Evolutionary conservation across 495 filamentous ascomycete genomes (phyloP).

Genomic region (Xylaria cubensis): DNA sequence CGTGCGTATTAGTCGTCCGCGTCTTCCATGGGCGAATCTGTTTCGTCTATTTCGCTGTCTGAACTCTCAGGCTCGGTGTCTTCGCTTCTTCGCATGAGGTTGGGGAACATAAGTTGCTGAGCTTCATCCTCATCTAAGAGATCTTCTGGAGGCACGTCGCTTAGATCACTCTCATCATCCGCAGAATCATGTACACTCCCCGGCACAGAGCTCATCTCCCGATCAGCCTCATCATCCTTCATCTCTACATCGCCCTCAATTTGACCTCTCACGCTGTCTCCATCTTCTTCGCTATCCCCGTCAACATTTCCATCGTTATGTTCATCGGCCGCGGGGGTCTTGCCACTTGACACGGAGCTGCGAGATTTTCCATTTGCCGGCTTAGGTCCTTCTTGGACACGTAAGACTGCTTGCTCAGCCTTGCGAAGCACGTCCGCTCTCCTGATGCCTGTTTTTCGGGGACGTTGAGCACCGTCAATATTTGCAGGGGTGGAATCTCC

Average conservation of each 20-base stretch:
- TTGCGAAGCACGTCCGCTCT: slow-evolving; percentile 56
- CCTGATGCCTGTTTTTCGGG: slow-evolving; percentile 46
- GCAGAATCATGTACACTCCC: slow-evolving; percentile 75
- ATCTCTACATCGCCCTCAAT: slow-evolving; percentile 38
- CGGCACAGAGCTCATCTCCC: slow-evolving; percentile 49
- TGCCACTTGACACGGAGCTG: slow-evolving; percentile 51
- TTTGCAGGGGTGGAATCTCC: slow-evolving; percentile 35
- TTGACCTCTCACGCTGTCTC: slow-evolving; percentile 47
- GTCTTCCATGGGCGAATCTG: slow-evolving; percentile 21
- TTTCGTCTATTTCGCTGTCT: slow-evolving; percentile 15
- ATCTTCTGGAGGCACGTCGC: slow-evolving; percentile 64
- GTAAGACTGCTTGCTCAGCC: slow-evolving; percentile 55
- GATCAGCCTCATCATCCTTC: slow-evolving; percentile 42
- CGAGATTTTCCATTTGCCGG: slow-evolving; percentile 45
- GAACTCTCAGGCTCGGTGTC: slow-evolving; percentile 18
- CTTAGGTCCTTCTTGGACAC: slow-evolving; percentile 51
- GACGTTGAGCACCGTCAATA: slow-evolving; percentile 39
- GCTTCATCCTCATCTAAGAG: slow-evolving; percentile 54
- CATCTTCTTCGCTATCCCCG: slow-evolving; percentile 32
- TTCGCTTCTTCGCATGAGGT: slow-evolving; percentile 21
- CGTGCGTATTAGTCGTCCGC: background rate
- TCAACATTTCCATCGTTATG: slow-evolving; percentile 35
- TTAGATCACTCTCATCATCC: slow-evolving; percentile 82
- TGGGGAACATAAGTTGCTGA: slow-evolving; percentile 49
- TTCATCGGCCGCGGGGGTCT: slow-evolving; percentile 40